Percentiles rank a stretch among this genome's conserved stretches.
These are phyloP conservation scores for Syzygium syzygioides DNA, from an alignment of 441 rosid species.

Conservation along the genomic window DNA sequence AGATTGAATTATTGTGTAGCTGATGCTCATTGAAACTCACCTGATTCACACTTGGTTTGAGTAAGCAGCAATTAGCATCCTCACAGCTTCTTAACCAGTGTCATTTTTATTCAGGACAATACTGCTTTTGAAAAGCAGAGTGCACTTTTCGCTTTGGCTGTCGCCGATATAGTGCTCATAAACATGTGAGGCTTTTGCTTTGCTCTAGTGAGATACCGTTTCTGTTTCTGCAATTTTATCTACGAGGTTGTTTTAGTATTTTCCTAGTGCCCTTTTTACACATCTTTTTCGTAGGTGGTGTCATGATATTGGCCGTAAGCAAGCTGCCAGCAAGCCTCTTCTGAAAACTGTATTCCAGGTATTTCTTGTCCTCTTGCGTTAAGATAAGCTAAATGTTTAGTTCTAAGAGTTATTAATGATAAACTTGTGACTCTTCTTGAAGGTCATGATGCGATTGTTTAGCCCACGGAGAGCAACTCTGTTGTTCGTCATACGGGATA, in stretches of 20 bases:
- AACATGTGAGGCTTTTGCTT: slow-evolving; percentile 64
- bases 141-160: slow-evolving; percentile 98
- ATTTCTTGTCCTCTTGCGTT: not conserved
- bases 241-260: not conserved
- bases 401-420: slow-evolving; percentile 6
- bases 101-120: slow-evolving; percentile 68
- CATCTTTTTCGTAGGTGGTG: slow-evolving; percentile 59
- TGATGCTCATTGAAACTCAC: too few species aligned
- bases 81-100: too few species aligned
- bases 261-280: not conserved
- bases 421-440: not conserved
- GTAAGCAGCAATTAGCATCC: too few species aligned
- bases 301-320: slow-evolving; percentile 91
- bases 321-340: slow-evolving; percentile 90
- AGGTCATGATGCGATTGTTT: slow-evolving; percentile 80
- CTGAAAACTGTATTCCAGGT: slow-evolving; percentile 98
- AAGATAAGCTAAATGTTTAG: not conserved
- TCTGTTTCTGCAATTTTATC: not conserved
- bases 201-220: not conserved
- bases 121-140: slow-evolving; percentile 99
- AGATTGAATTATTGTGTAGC: too few species aligned
- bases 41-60: too few species aligned
- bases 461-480: slow-evolving; percentile 96
- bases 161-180: slow-evolving; percentile 92
- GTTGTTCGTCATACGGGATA: slow-evolving; percentile 93